These are phyloP conservation scores for Penicillium cosmopolitanum DNA, from an alignment of 495 filamentous ascomycete genomes.

Conservation along the genomic window DNA sequence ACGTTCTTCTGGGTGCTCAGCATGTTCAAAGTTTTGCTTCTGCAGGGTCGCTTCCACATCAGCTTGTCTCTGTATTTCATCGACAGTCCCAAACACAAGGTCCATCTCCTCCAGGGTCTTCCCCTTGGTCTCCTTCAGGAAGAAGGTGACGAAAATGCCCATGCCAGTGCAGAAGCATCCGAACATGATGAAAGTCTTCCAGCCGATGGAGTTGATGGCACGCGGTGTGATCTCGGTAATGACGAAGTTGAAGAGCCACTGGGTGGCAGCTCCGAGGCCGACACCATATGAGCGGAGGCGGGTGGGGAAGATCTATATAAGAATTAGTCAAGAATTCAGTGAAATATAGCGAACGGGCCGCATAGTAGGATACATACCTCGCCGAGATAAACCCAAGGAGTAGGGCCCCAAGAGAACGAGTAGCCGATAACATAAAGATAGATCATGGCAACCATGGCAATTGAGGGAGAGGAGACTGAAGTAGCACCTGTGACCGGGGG, in stretches of 20 bases:
- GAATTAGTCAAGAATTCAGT: conserved; percentile 2
- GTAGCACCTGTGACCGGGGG: conserved; percentile 37
- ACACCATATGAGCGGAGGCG: conserved; percentile 73
- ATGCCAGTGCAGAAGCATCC: conserved; percentile 50
- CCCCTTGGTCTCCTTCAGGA: conserved; percentile 66
- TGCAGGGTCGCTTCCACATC: conserved; percentile 50
- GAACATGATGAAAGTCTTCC: conserved; percentile 61
- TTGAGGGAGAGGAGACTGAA: conserved; percentile 42
- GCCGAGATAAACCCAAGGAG: conserved; percentile 57
- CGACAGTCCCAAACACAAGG: conserved; percentile 47
- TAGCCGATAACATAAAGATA: conserved; percentile 57
- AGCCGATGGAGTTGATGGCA: conserved; percentile 52
- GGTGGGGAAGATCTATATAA: conserved; percentile 68
- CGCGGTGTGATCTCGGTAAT: conserved; percentile 43
- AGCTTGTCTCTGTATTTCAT: conserved; percentile 35
- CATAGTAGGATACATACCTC: conserved; percentile 34
- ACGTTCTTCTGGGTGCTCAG: conserved; percentile 15
- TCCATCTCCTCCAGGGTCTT: conserved; percentile 54
- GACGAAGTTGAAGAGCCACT: conserved; percentile 53
- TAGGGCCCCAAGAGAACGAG: conserved; percentile 46
- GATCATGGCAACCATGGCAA: conserved; percentile 57
- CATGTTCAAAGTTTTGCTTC: conserved; percentile 33
- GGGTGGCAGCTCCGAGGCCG: conserved; percentile 62
- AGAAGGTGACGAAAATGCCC: conserved; percentile 46
- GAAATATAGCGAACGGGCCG: neutral